Conservation (phyloP, 495 filamentous ascomycete genomes). For the Penicillium paxilli region DNA sequence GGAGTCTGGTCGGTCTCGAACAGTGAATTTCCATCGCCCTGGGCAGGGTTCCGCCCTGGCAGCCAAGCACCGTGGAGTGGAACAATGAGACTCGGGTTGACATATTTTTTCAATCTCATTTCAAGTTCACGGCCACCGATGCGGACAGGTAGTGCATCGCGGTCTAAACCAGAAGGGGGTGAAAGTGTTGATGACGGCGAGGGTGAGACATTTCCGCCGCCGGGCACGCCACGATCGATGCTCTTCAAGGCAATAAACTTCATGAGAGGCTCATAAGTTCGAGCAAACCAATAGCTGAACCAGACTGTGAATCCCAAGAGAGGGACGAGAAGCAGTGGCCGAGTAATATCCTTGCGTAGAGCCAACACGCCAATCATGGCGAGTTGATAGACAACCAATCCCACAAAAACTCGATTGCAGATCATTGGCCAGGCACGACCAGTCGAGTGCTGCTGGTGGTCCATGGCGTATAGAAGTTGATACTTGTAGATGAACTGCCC, state of each 20-base stretch:
- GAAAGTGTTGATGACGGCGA: constrained; percentile 40
- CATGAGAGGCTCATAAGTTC: constrained; percentile 80
- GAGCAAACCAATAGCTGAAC: constrained; percentile 75
- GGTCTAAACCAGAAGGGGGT: constrained; percentile 43
- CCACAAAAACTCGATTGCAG: constrained; percentile 82
- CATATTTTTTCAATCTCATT: constrained; percentile 45
- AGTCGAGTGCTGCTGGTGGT: constrained; percentile 92
- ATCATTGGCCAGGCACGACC: constrained; percentile 95
- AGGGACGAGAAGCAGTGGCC: constrained; percentile 71
- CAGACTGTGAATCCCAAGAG: constrained; percentile 77
- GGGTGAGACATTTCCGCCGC: constrained; percentile 36
- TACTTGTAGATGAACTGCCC: constrained; percentile 98
- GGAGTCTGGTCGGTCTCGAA: constrained; percentile 22
- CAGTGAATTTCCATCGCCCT: constrained; percentile 14
- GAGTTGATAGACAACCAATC: constrained; percentile 82
- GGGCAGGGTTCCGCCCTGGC: constrained; percentile 27
- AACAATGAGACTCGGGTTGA: constrained; percentile 46
- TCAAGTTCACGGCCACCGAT: constrained; percentile 43
- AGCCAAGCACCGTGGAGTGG: constrained; percentile 50
- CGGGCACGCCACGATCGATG: constrained; percentile 59
- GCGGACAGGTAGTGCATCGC: constrained; percentile 42
- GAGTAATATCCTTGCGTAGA: constrained; percentile 65
- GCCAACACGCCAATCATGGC: constrained; percentile 88
- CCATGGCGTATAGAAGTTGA: constrained; percentile 97
- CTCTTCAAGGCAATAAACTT: constrained; percentile 89